phyloP scores from a whole-genome alignment of 768 basidiomycete genomes.

The Boletus vinaceobasis region DNA sequence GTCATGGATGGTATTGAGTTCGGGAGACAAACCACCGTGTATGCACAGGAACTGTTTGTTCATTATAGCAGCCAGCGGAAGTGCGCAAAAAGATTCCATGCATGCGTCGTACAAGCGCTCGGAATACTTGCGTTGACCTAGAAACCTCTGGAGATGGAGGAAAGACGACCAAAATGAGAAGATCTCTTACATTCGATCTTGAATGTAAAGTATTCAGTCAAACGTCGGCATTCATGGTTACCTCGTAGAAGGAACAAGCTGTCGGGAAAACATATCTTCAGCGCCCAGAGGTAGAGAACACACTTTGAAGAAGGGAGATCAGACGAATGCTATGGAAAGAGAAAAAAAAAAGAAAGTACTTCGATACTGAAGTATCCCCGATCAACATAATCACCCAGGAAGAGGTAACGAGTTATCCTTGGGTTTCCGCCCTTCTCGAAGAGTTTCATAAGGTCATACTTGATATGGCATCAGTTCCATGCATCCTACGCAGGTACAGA shows the following conservation, averaged over 20 bases:
- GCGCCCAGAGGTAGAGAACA: slow-evolving; percentile 58
- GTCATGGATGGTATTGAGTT: slow-evolving; percentile 65
- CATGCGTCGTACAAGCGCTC: slow-evolving; percentile 71
- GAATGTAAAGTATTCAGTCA: slow-evolving; percentile 64
- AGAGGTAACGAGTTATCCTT: slow-evolving; percentile 69
- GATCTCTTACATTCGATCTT: slow-evolving; percentile 43
- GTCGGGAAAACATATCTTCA: slow-evolving; percentile 63
- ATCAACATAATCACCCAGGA: slow-evolving; percentile 75
- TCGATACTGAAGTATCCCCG: slow-evolving; percentile 76
- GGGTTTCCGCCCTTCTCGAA: slow-evolving; percentile 77
- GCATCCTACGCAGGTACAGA: neutral
- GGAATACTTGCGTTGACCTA: slow-evolving; percentile 75
- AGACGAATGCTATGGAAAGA: neutral
- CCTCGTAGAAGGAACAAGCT: slow-evolving; percentile 60
- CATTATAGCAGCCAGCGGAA: slow-evolving; percentile 74
- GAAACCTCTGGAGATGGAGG: slow-evolving; percentile 1
- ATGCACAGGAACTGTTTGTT: slow-evolving; percentile 80
- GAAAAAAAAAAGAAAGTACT: slow-evolving; percentile 34
- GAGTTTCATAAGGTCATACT: slow-evolving; percentile 79
- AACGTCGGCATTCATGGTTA: slow-evolving; percentile 64
- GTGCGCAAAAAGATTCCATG: slow-evolving; percentile 69
- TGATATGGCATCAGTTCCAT: slow-evolving; percentile 11
- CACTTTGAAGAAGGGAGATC: slow-evolving; percentile 33
- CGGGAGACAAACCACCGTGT: slow-evolving; percentile 70
- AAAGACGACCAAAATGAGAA: neutral